phyloP scores from a whole-genome alignment of 257 asterid genomes.

The Fraxinus quadrangulata region DNA sequence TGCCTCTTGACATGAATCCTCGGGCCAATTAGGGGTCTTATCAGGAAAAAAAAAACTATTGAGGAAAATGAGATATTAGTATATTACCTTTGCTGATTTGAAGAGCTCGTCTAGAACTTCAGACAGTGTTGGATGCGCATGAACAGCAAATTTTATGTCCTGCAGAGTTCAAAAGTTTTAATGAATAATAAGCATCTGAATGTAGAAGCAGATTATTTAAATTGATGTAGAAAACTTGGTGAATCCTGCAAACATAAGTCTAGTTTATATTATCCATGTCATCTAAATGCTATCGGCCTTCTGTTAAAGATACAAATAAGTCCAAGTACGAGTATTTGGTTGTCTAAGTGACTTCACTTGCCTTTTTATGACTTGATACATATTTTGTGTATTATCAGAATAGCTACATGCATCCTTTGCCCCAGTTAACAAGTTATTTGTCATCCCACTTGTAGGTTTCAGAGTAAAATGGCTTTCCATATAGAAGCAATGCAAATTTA shows the following conservation, averaged over 20 bases:
- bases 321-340: background rate
- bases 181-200: conserved; percentile 26
- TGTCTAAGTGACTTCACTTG: conserved; percentile 3
- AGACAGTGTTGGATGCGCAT: conserved; percentile 94
- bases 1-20: background rate
- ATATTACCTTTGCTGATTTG: conserved; percentile 78
- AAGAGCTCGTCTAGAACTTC: conserved; percentile 92
- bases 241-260: conserved; percentile 8
- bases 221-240: conserved; percentile 13
- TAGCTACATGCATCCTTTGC: conserved; percentile 20
- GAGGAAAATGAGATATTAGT: conserved; percentile 4
- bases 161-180: conserved; percentile 41
- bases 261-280: background rate
- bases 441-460: background rate
- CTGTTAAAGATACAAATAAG: background rate
- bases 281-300: background rate
- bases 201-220: conserved; percentile 5
- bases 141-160: conserved; percentile 91
- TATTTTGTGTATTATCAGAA: background rate
- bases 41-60: background rate
- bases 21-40: background rate
- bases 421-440: background rate
- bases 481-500: conserved; percentile 7
- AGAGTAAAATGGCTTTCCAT: conserved; percentile 1
- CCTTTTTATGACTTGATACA: background rate